Evolutionary conservation across 495 filamentous ascomycete species (phyloP).

Genomic region (Penicillium paradoxum): DNA sequence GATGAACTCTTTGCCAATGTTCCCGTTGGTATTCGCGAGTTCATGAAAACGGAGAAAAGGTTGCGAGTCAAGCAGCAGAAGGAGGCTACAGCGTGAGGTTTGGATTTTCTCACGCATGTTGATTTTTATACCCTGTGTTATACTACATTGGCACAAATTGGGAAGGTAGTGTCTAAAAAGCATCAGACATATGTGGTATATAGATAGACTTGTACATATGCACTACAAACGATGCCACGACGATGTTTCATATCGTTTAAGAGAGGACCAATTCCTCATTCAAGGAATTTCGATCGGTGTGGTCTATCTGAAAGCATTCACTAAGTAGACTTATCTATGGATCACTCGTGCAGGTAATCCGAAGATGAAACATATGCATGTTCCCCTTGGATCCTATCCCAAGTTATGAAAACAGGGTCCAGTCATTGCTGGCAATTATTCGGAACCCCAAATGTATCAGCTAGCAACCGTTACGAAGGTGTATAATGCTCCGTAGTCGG

Average conservation of each 20-base stretch:
- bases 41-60: constrained; percentile 95
- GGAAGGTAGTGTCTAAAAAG: not conserved
- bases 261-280: not conserved
- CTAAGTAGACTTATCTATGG: too few relatives aligned
- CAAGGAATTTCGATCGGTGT: not conserved
- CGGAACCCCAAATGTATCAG: too few relatives aligned
- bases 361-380: too few relatives aligned
- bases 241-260: not conserved
- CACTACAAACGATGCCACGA: constrained; percentile 7
- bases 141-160: not conserved
- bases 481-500: too few relatives aligned
- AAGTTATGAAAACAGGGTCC: too few relatives aligned
- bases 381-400: too few relatives aligned
- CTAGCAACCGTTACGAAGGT: too few relatives aligned
- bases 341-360: too few relatives aligned
- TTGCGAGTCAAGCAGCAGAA: constrained; percentile 67
- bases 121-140: constrained; percentile 12
- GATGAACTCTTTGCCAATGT: constrained; percentile 70
- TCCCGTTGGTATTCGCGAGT: constrained; percentile 90
- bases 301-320: not conserved
- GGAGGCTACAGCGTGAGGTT: constrained; percentile 21
- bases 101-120: not conserved
- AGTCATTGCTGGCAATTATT: too few relatives aligned
- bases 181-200: constrained; percentile 16
- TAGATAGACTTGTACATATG: constrained; percentile 24